A percentile compares a stretch with the other conserved stretches of the same genome.
These are phyloP conservation scores for Cutaneotrichosporon cutaneum DNA, from an alignment of 1,284 basidiomycete species.

Conservation along the genomic window DNA sequence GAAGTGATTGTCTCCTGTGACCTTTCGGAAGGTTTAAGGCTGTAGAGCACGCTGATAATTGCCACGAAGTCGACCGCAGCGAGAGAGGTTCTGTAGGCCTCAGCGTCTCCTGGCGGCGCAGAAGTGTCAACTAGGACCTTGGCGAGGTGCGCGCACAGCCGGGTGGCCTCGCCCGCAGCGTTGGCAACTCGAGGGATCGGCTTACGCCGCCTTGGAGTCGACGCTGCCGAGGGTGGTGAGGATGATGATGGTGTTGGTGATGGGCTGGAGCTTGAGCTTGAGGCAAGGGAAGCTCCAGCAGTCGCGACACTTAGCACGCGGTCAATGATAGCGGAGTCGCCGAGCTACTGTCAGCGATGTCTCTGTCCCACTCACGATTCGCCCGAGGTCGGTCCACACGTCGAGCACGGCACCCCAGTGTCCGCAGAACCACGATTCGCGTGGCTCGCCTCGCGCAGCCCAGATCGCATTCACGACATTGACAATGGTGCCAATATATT, in stretches of 20 bases:
- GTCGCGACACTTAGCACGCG: constrained; percentile 24
- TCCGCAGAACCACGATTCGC: constrained; percentile 31
- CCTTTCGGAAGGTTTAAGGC: constrained; percentile 8
- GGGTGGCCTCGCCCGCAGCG: background rate
- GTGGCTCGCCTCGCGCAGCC: constrained; percentile 21
- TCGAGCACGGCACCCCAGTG: constrained; percentile 40
- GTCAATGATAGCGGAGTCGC: constrained; percentile 36
- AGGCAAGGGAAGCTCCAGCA: background rate
- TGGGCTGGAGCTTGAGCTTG: background rate
- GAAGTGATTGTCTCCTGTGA: background rate
- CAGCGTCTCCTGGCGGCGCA: background rate
- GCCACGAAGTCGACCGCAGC: background rate
- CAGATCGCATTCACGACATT: constrained; percentile 31
- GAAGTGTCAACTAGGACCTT: constrained; percentile 8
- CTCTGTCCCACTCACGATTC: constrained; percentile 34
- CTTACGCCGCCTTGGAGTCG: background rate
- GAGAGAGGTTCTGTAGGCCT: background rate
- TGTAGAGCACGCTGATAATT: constrained; percentile 6
- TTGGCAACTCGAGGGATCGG: background rate
- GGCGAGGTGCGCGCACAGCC: constrained; percentile 2
- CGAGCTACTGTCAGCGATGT: constrained; percentile 31
- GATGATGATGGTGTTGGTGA: background rate
- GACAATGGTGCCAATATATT: constrained; percentile 24
- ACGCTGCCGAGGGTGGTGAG: background rate
- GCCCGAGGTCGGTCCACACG: constrained; percentile 45